These are phyloP conservation scores for Rhodomyrtus psidioides DNA, from an alignment of 441 rosid species.

Conservation along the genomic window DNA sequence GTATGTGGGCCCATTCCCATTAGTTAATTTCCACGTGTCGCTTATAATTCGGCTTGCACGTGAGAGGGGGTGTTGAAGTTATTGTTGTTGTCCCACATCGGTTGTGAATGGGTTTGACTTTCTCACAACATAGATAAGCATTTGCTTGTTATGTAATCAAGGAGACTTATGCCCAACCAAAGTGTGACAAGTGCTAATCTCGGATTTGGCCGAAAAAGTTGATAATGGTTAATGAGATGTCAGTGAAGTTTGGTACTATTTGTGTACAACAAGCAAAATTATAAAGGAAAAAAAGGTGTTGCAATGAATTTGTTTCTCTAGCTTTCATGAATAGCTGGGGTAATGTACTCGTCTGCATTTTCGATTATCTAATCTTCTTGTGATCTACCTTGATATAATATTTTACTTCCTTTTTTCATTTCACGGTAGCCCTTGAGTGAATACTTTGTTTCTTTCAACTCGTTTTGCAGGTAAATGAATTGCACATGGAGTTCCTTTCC, in stretches of 20 bases:
- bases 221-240: neutral
- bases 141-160: neutral
- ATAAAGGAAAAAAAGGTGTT: neutral
- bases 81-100: too few relatives aligned
- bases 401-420: neutral
- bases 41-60: too few relatives aligned
- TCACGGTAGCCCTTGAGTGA: neutral
- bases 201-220: neutral
- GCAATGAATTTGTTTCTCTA: neutral
- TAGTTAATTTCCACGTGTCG: too few relatives aligned
- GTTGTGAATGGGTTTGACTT: too few relatives aligned
- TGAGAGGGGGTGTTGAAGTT: too few relatives aligned
- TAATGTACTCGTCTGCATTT: neutral
- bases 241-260: neutral
- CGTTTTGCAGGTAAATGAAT: conserved; percentile 56
- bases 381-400: neutral
- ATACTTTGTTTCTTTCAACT: conserved; percentile 26
- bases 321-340: neutral
- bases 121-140: neutral
- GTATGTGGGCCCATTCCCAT: too few relatives aligned
- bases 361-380: neutral
- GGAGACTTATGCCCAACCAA: neutral
- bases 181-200: neutral
- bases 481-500: conserved; percentile 87
- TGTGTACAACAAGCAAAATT: neutral